Percentiles rank a stretch among this genome's conserved stretches.
phyloP scores from a whole-genome alignment of 495 filamentous ascomycete genomes.

The Amorphotheca resinae region DNA sequence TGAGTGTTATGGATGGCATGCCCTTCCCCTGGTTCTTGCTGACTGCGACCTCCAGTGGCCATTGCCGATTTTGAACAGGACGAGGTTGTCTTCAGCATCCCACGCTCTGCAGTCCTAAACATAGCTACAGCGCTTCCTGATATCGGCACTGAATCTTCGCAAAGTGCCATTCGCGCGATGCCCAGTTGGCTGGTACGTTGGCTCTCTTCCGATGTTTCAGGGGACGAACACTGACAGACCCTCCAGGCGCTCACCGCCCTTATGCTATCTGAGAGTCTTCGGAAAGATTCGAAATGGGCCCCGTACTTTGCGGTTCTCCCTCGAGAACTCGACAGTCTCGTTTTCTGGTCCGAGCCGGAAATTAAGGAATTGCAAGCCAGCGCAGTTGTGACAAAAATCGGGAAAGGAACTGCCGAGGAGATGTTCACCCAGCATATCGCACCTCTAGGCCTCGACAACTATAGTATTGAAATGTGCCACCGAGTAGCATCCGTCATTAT shows the following conservation, averaged over 20 bases:
- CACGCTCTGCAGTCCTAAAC: slow-evolving; percentile 40
- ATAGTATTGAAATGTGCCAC: slow-evolving; percentile 40
- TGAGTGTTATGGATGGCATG: too few species aligned
- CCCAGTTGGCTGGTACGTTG: slow-evolving; percentile 19
- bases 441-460: slow-evolving; percentile 32
- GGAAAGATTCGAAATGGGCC: slow-evolving; percentile 54
- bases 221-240: background rate
- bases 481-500: slow-evolving; percentile 79
- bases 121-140: slow-evolving; percentile 3
- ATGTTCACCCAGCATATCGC: slow-evolving; percentile 51
- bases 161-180: slow-evolving; percentile 2
- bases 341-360: slow-evolving; percentile 75
- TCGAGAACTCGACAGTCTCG: slow-evolving; percentile 66
- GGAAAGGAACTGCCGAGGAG: slow-evolving; percentile 55
- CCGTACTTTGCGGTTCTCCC: slow-evolving; percentile 78
- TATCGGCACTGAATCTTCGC: background rate
- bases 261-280: slow-evolving; percentile 66
- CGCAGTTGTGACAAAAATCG: slow-evolving; percentile 65
- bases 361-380: slow-evolving; percentile 65
- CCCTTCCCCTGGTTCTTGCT: too few species aligned
- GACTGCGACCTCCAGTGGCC: slow-evolving; percentile 34
- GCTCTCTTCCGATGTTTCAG: background rate
- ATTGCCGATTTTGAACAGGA: slow-evolving; percentile 42
- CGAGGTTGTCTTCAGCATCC: slow-evolving; percentile 54
- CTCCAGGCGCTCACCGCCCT: slow-evolving; percentile 50